A percentile compares a stretch with the other conserved stretches of the same genome.
Evolutionary conservation across 2,329 filamentous ascomycete species (phyloP).

Genomic region (Hymenotorrendiella dingleyae): DNA sequence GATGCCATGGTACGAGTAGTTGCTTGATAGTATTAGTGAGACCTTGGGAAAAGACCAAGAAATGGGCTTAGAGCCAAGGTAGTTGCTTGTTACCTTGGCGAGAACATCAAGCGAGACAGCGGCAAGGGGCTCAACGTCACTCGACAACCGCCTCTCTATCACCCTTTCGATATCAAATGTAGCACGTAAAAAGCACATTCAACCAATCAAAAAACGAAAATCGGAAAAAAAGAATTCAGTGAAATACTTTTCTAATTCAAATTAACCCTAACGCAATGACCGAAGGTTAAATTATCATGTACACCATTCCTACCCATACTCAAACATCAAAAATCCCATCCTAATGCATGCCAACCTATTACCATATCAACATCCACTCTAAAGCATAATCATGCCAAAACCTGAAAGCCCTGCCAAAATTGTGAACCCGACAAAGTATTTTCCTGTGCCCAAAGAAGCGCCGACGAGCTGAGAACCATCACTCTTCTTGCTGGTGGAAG

Average conservation of each 20-base stretch:
- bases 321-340: background rate
- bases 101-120: no score
- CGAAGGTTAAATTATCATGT: background rate
- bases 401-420: slow-evolving; percentile 18
- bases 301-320: background rate
- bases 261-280: background rate
- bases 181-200: no score
- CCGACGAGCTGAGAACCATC: slow-evolving; percentile 15
- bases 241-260: background rate
- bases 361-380: slow-evolving; percentile 1
- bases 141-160: no score
- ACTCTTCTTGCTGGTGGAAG: slow-evolving; percentile 22
- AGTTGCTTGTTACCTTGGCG: no score
- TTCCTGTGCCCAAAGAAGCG: slow-evolving; percentile 16
- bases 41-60: no score
- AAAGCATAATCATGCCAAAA: slow-evolving; percentile 17
- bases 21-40: no score
- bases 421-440: slow-evolving; percentile 16
- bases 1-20: no score
- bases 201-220: background rate
- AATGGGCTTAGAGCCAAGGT: no score
- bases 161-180: no score
- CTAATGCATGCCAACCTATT: background rate
- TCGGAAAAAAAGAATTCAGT: background rate
- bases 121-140: no score